Evolutionary conservation across 2,329 filamentous ascomycete species (phyloP).

Genomic region (Cladophialophora psammophila): DNA sequence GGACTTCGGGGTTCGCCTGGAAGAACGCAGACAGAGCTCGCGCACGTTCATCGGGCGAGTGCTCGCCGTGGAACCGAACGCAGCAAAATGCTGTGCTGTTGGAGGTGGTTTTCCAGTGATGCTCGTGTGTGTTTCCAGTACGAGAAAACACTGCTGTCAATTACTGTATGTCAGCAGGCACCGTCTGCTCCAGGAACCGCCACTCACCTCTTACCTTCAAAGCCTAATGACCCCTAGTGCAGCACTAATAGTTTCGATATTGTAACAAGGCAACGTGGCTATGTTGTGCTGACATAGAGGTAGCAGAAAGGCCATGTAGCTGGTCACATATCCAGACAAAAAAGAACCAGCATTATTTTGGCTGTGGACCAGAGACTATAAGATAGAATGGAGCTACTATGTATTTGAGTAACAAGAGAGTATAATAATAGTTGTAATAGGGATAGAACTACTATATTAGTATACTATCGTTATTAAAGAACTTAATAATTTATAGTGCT

Average conservation of each 20-base stretch:
- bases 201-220: slow-evolving; percentile 2
- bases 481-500: too few relatives aligned
- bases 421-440: too few relatives aligned
- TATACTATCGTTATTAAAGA: too few relatives aligned
- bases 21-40: slow-evolving; percentile 68
- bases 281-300: too few relatives aligned
- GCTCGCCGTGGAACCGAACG: not conserved
- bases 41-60: not conserved
- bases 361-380: too few relatives aligned
- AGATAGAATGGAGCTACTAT: too few relatives aligned
- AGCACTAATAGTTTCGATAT: not conserved
- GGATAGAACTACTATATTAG: too few relatives aligned
- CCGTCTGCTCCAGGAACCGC: not conserved
- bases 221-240: not conserved
- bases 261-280: not conserved
- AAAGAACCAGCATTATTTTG: too few relatives aligned
- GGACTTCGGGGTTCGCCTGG: slow-evolving; percentile 91
- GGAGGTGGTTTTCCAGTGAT: not conserved
- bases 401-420: too few relatives aligned
- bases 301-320: too few relatives aligned
- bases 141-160: slow-evolving; percentile 1
- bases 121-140: slow-evolving; percentile 2
- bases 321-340: too few relatives aligned
- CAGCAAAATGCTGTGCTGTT: not conserved
- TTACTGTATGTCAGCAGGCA: not conserved